Evolutionary conservation across 2,329 filamentous ascomycete species (phyloP).

Genomic region (Stagonosporopsis cucurbitacearum): DNA sequence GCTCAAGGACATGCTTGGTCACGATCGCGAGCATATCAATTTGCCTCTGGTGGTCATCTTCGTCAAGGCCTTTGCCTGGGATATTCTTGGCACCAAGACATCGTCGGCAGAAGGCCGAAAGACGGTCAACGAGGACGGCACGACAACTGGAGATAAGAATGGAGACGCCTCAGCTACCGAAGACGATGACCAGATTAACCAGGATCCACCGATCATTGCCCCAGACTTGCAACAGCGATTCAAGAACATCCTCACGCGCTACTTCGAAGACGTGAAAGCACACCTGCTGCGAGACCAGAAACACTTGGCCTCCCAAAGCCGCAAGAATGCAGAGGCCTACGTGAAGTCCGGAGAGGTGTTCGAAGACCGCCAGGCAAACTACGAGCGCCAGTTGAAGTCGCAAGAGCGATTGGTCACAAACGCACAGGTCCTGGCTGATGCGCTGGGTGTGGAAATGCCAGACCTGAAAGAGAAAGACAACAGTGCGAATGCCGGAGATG

Average conservation of each 20-base stretch:
- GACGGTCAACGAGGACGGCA: conserved; percentile 80
- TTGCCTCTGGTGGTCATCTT: conserved; percentile 91
- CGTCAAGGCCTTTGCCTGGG: conserved; percentile 96
- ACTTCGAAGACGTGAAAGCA: conserved; percentile 90
- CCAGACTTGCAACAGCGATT: conserved; percentile 85
- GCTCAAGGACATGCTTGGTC: conserved; percentile 92
- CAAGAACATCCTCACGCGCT: conserved; percentile 80
- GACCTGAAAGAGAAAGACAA: conserved; percentile 85
- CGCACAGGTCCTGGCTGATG: conserved; percentile 88
- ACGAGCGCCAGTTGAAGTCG: conserved; percentile 89
- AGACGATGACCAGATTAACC: conserved; percentile 57
- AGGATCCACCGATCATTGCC: conserved; percentile 77
- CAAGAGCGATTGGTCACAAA: conserved; percentile 91
- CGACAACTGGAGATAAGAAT: conserved; percentile 62
- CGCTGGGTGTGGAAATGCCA: conserved; percentile 89
- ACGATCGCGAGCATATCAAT: conserved; percentile 92
- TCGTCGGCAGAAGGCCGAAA: conserved; percentile 79
- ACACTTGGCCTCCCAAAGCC: conserved; percentile 81
- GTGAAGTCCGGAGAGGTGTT: conserved; percentile 99
- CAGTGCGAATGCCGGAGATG: conserved; percentile 67
- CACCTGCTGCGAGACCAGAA: conserved; percentile 94
- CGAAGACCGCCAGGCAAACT: conserved; percentile 93
- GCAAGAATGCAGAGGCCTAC: conserved; percentile 96
- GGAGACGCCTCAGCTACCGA: conserved; percentile 61
- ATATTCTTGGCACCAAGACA: conserved; percentile 82